These are phyloP conservation scores for Solanum paucissectum DNA, from an alignment of 257 asterid species.

Conservation along the genomic window DNA sequence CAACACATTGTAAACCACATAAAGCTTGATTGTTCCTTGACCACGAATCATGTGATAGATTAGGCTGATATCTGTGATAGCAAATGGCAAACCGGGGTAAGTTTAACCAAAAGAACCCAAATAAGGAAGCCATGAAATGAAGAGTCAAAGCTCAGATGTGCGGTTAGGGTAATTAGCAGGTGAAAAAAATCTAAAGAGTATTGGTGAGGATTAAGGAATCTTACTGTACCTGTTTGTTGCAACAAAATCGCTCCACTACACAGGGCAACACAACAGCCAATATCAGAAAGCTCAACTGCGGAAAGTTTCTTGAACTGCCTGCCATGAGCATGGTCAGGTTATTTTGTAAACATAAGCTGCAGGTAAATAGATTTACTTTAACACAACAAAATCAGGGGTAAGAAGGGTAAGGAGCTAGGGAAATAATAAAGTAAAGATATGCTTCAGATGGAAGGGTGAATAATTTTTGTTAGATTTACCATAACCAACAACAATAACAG, in stretches of 20 bases:
- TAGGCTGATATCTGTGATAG: constrained; percentile 76
- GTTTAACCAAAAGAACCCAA: neutral
- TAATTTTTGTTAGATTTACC: neutral
- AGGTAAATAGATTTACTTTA: neutral
- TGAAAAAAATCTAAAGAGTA: neutral
- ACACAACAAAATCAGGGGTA: neutral
- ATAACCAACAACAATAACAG: neutral
- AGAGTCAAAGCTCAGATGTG: neutral
- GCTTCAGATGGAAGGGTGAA: neutral
- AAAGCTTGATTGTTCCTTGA: constrained; percentile 89
- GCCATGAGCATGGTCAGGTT: constrained; percentile 69
- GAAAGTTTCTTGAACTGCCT: constrained; percentile 96
- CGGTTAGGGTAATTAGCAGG: neutral
- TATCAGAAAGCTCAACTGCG: constrained; percentile 79
- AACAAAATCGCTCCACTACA: constrained; percentile 65
- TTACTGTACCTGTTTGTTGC: constrained; percentile 76
- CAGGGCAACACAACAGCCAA: constrained; percentile 73
- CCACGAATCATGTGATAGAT: constrained; percentile 99
- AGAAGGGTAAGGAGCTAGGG: neutral
- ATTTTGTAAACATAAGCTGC: constrained; percentile 25
- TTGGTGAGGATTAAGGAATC: neutral
- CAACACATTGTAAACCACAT: constrained; percentile 92
- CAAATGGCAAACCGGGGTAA: constrained; percentile 1
- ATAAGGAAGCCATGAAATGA: neutral
- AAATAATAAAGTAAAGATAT: neutral